Conservation (phyloP, 2,329 filamentous ascomycete genomes). For the Bisporella sp. region DNA sequence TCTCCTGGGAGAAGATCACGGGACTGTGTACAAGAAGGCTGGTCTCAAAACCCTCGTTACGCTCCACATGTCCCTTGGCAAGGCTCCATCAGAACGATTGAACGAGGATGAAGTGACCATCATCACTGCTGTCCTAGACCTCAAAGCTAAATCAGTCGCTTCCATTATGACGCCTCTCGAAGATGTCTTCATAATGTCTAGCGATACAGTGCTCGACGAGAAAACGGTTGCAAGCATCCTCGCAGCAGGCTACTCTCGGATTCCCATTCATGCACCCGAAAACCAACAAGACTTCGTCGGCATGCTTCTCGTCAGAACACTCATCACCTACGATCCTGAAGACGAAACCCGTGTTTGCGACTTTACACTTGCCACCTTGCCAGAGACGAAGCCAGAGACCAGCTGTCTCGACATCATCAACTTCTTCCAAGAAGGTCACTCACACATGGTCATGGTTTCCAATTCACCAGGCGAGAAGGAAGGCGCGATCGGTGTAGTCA, state of each 20-base stretch:
- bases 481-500: slow-evolving; percentile 89
- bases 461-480: slow-evolving; percentile 83
- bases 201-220: slow-evolving; percentile 88
- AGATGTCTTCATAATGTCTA: slow-evolving; percentile 94
- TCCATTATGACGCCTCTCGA: slow-evolving; percentile 98
- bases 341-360: slow-evolving; percentile 81
- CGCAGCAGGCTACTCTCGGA: slow-evolving; percentile 89
- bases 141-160: slow-evolving; percentile 93
- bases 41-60: slow-evolving; percentile 94
- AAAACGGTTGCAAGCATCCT: slow-evolving; percentile 90
- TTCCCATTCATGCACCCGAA: slow-evolving; percentile 84
- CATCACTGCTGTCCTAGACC: slow-evolving; percentile 89
- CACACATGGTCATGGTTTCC: slow-evolving; percentile 95
- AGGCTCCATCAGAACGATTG: slow-evolving; percentile 73
- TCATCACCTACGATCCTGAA: slow-evolving; percentile 97
- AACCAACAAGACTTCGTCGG: slow-evolving; percentile 86
- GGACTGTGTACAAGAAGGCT: slow-evolving; percentile 96
- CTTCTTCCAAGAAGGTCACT: slow-evolving; percentile 99
- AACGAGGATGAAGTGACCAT: slow-evolving; percentile 99
- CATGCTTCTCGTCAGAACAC: slow-evolving; percentile 96
- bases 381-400: slow-evolving; percentile 90
- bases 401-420: slow-evolving; percentile 98
- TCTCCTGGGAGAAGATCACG: slow-evolving; percentile 89
- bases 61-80: slow-evolving; percentile 84
- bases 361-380: slow-evolving; percentile 86